These are phyloP conservation scores for Leccinum cinnamomeum DNA, from an alignment of 1,284 basidiomycete genomes.

Conservation along the genomic window DNA sequence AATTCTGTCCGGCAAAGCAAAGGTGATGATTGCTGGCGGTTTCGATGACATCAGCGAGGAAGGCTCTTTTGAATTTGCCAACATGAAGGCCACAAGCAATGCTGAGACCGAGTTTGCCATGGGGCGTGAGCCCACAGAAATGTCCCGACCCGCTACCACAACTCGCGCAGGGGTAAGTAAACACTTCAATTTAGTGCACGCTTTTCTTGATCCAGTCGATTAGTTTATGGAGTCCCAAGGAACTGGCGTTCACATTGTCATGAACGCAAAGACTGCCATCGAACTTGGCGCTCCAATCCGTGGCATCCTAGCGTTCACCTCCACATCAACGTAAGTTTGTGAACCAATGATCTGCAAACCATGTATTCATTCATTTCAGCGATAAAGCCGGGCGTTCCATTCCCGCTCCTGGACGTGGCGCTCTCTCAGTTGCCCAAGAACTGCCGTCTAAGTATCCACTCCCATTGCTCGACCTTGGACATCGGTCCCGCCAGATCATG, in stretches of 20 bases:
- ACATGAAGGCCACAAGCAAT: conserved; percentile 99
- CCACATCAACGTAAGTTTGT: conserved; percentile 84
- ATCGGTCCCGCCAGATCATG: conserved; percentile 86
- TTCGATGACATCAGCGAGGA: conserved; percentile 98
- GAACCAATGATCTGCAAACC: conserved; percentile 1
- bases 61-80: conserved; percentile 95
- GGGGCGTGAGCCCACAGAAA: conserved; percentile 97
- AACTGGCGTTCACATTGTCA: conserved; percentile 94
- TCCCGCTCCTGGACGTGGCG: conserved; percentile 90
- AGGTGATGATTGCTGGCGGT: conserved; percentile 98
- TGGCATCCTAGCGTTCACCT: conserved; percentile 92
- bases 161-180: conserved; percentile 83
- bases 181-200: conserved; percentile 2
- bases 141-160: conserved; percentile 96
- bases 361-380: conserved; percentile 40
- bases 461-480: conserved; percentile 79
- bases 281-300: conserved; percentile 94
- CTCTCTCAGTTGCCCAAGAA: conserved; percentile 84
- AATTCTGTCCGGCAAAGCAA: conserved; percentile 92
- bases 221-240: conserved; percentile 98
- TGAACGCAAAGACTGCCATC: conserved; percentile 94
- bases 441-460: conserved; percentile 71
- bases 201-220: conserved; percentile 19
- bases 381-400: conserved; percentile 96
- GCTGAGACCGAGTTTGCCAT: conserved; percentile 96